Evolutionary conservation across 257 asterid genomes (phyloP).

Genomic region (Solanum dulcamara): DNA sequence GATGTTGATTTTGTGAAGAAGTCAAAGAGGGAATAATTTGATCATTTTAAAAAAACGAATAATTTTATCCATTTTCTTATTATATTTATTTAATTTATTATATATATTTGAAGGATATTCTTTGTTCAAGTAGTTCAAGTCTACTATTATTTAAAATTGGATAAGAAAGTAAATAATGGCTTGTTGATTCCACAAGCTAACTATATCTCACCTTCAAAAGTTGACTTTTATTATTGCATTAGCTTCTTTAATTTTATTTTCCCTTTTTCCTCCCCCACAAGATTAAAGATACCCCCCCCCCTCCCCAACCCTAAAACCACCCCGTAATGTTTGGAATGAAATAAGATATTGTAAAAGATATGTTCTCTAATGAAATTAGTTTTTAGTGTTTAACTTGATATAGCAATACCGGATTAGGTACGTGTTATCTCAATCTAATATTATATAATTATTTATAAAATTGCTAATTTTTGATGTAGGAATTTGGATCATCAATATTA

Average conservation of each 20-base stretch:
- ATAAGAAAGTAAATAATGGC: neutral
- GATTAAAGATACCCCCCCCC: too few species aligned
- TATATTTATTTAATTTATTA: neutral
- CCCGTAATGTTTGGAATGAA: neutral
- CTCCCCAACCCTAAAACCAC: too few species aligned
- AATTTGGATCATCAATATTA: too few species aligned
- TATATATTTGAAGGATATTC: neutral
- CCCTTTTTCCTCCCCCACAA: too few species aligned
- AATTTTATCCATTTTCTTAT: neutral
- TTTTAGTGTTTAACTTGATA: too few species aligned
- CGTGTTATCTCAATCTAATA: neutral
- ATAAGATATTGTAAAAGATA: neutral
- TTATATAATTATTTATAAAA: too few species aligned
- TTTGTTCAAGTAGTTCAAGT: neutral
- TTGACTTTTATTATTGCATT: neutral
- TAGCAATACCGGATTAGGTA: neutral
- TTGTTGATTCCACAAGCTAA: neutral
- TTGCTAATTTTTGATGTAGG: too few species aligned
- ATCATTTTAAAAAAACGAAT: too few species aligned
- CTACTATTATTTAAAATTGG: neutral
- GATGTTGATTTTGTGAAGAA: neutral
- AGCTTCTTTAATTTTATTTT: too few species aligned
- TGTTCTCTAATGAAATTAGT: neutral
- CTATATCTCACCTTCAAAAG: neutral
- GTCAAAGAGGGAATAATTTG: neutral